A percentile compares a stretch with the other conserved stretches of the same genome.
Evolutionary conservation across 768 basidiomycete species (phyloP).

Genomic region (Hypsizygus marmoreus): DNA sequence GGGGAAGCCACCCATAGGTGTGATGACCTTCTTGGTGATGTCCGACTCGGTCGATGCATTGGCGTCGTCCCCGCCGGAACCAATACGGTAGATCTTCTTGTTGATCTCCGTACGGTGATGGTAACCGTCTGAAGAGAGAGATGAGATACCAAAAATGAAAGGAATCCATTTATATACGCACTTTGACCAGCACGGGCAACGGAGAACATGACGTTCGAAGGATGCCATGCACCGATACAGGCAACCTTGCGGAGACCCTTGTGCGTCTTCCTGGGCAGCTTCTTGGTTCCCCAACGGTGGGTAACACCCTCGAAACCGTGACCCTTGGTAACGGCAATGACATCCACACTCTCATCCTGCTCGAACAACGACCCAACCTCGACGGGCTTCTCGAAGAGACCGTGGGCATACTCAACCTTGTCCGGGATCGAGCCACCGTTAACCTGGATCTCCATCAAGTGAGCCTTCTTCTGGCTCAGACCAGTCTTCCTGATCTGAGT

Average conservation of each 20-base stretch:
- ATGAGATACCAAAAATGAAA: constrained; percentile 3
- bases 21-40: constrained; percentile 90
- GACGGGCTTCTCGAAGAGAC: constrained; percentile 95
- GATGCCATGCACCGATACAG: constrained; percentile 98
- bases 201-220: constrained; percentile 99
- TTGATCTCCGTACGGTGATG: constrained; percentile 97
- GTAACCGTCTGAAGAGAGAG: constrained; percentile 70
- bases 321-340: constrained; percentile 99
- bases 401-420: constrained; percentile 95
- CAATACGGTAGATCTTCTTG: constrained; percentile 99
- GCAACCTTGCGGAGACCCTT: constrained; percentile 99
- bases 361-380: constrained; percentile 87
- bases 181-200: constrained; percentile 99
- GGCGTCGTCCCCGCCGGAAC: constrained; percentile 69
- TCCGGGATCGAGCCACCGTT: constrained; percentile 95
- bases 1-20: constrained; percentile 98
- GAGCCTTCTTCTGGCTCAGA: constrained; percentile 98
- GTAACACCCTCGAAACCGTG: constrained; percentile 99
- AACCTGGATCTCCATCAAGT: constrained; percentile 99
- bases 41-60: constrained; percentile 96
- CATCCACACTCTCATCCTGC: constrained; percentile 94
- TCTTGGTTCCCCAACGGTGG: constrained; percentile 99
- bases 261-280: constrained; percentile 98
- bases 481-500: constrained; percentile 99
- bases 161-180: constrained; percentile 42